Base-by-base conservation (phyloP, 805 yeast species). In the Kregervanrija pseudodelftensis region DNA sequence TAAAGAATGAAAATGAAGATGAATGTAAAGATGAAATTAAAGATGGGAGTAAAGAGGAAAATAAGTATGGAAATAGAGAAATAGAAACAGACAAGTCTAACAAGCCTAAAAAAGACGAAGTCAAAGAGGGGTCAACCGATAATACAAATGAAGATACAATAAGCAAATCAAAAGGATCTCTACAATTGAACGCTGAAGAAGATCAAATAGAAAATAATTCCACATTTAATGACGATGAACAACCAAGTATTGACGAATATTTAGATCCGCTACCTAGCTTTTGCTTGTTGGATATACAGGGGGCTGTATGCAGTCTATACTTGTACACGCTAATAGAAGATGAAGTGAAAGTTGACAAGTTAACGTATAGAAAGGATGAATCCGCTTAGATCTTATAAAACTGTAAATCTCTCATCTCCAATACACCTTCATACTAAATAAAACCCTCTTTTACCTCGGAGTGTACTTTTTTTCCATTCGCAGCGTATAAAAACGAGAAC, bases 301-400 rank as follows among this genome's bases (percentile, higher is more conserved):
- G 86, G 0, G 63, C 80, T 0, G 74, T 76, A 2, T 83, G 95
- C 53, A 85, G 90, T 1, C 69, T 90, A 28, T 93, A 85, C 65
- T 84, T 93, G 48, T 93, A 93, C 69, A 85, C 93, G 10, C 71
- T 81, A 55, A 69, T 84, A 36, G 82, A 80, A 49, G 88, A 82
- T 1, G 95, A 88, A 47, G 90, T 93, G 32, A 86, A 85, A 60
- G 96, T 93, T 14, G 97, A 91, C 60, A 89, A 89, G 64, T 84
- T 87, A 38, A 76, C 77, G 28, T 83, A 80, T 56, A 68, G 81
- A 36, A 81, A 80, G 57, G 76, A 69, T 36, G 66, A 58, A 11
- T 15, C 41, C 4, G 30, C 39, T 10, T 42, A 30, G 7, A 22
- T 22, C 28, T 4, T 22, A 22, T 22, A 22, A 22, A 22, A 22